Conservation (phyloP, 2,329 filamentous ascomycete genomes). For the Pyrenophora tritici-repentis region DNA sequence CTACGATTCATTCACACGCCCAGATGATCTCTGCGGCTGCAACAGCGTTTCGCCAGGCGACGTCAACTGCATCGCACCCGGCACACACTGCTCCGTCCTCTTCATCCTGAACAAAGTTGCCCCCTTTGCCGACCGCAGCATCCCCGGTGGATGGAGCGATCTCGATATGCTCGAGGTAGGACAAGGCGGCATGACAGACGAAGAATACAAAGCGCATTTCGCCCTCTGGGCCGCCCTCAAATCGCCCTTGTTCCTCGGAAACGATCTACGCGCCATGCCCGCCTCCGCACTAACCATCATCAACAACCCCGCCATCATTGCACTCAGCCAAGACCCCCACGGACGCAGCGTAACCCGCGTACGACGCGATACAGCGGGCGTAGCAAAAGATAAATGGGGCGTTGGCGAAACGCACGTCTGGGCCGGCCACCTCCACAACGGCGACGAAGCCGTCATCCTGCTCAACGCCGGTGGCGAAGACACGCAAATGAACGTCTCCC, state of each 20-base stretch:
- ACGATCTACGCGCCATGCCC: slow-evolving; percentile 47
- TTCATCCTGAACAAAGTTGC: slow-evolving; percentile 40
- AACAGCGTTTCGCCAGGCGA: slow-evolving; percentile 31
- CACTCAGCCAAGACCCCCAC: slow-evolving; percentile 33
- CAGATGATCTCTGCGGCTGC: slow-evolving; percentile 34
- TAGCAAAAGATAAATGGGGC: slow-evolving; percentile 29
- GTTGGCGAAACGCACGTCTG: slow-evolving; percentile 34
- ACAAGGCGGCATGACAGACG: slow-evolving; percentile 35
- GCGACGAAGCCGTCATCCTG: slow-evolving; percentile 29
- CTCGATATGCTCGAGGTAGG: slow-evolving; percentile 41
- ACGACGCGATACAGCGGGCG: slow-evolving; percentile 20
- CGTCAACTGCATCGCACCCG: slow-evolving; percentile 32
- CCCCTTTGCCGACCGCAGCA: slow-evolving; percentile 33
- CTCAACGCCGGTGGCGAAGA: slow-evolving; percentile 27
- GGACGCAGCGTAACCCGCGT: slow-evolving; percentile 31
- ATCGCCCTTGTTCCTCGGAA: slow-evolving; percentile 51
- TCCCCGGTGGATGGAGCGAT: slow-evolving; percentile 38
- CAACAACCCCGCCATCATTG: slow-evolving; percentile 43
- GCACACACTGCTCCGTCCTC: slow-evolving; percentile 35
- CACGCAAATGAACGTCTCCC: slow-evolving; percentile 26
- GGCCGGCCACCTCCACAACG: slow-evolving; percentile 28
- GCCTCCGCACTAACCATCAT: slow-evolving; percentile 49
- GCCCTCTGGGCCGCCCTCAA: slow-evolving; percentile 51
- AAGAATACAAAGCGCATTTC: slow-evolving; percentile 49
- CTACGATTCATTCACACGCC: slow-evolving; percentile 37